phyloP scores from a whole-genome alignment of 306 rosid genomes.

The Luffa aegyptiaca region DNA sequence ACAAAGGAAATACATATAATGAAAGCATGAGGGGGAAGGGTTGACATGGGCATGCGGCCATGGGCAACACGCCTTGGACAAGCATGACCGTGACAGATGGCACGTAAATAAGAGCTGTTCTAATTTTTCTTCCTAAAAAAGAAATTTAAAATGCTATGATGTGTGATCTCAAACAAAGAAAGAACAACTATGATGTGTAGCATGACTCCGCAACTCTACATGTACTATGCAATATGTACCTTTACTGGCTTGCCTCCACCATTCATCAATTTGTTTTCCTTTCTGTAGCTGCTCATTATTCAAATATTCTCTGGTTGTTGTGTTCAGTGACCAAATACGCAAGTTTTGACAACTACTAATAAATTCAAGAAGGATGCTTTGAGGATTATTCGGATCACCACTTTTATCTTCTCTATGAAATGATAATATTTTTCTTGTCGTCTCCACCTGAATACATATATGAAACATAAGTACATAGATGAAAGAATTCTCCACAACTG shows the following conservation, averaged over 20 bases:
- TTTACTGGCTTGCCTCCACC: slow-evolving; percentile 98
- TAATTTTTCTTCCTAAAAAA: background rate
- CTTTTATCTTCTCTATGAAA: slow-evolving; percentile 91
- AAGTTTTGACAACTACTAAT: slow-evolving; percentile 96
- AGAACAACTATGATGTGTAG: background rate
- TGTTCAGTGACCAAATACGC: slow-evolving; percentile 94
- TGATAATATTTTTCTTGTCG: slow-evolving; percentile 81
- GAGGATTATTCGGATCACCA: slow-evolving; percentile 83
- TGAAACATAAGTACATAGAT: slow-evolving; percentile 1
- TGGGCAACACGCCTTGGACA: no score
- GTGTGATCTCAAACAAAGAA: background rate
- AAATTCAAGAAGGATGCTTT: slow-evolving; percentile 80
- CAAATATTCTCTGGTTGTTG: slow-evolving; percentile 81
- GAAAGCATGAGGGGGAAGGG: no score
- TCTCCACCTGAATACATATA: slow-evolving; percentile 58
- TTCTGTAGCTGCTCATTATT: slow-evolving; percentile 94
- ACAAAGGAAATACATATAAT: no score
- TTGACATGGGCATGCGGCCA: no score
- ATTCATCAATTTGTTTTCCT: slow-evolving; percentile 98
- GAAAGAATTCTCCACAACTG: background rate
- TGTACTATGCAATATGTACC: slow-evolving; percentile 29
- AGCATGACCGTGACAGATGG: no score
- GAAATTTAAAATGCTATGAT: background rate
- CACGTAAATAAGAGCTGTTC: background rate
- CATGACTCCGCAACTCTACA: background rate